Conservation (phyloP, 2,329 filamentous ascomycete species). For the Penicillium sp. region DNA sequence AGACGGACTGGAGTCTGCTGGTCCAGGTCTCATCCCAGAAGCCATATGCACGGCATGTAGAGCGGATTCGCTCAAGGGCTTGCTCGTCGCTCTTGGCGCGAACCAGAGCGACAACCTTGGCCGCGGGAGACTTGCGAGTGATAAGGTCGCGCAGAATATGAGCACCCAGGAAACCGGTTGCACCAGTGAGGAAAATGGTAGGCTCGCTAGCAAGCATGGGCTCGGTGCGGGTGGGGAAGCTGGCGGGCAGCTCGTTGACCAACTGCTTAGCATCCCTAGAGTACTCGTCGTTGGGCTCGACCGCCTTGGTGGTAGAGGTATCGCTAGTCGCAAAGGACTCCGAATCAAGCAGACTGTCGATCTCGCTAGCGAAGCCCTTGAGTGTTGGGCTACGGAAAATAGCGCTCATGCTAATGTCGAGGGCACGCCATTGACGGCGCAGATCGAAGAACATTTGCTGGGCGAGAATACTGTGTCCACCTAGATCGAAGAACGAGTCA, state of each 20-base stretch:
- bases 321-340: conserved; percentile 50
- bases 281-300: conserved; percentile 52
- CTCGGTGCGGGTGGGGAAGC: conserved; percentile 41
- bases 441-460: conserved; percentile 79
- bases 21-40: conserved; percentile 73
- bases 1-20: conserved; percentile 66
- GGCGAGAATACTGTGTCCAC: conserved; percentile 79
- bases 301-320: conserved; percentile 46
- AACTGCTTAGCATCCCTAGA: conserved; percentile 56
- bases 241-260: conserved; percentile 53
- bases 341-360: conserved; percentile 56
- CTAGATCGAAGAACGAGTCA: conserved; percentile 76
- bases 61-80: conserved; percentile 67
- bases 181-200: conserved; percentile 82
- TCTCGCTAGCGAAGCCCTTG: conserved; percentile 59
- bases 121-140: conserved; percentile 57
- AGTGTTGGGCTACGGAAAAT: conserved; percentile 72
- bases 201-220: conserved; percentile 41
- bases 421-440: conserved; percentile 63
- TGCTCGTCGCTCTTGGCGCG: conserved; percentile 66
- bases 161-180: conserved; percentile 85
- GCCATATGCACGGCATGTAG: conserved; percentile 75
- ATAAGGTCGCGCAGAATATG: conserved; percentile 79
- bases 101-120: conserved; percentile 75
- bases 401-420: conserved; percentile 70